A percentile compares a stretch with the other conserved stretches of the same genome.
Conservation (phyloP, 2,329 filamentous ascomycete species). For the Cercospora sesami region DNA sequence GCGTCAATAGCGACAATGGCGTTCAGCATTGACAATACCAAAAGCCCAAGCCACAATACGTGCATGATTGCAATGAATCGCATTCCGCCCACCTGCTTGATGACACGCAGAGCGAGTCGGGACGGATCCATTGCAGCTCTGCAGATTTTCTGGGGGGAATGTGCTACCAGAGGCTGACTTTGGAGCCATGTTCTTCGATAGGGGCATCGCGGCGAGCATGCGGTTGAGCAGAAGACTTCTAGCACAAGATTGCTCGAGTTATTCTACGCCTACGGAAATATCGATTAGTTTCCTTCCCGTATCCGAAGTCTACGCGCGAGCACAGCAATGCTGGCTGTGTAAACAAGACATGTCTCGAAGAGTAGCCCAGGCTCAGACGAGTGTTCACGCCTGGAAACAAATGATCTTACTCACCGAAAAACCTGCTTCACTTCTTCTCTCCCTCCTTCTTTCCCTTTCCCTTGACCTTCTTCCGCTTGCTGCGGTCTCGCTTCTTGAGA, state of each 20-base stretch:
- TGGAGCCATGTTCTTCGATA: not conserved
- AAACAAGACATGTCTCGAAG: not conserved
- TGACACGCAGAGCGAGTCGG: not conserved
- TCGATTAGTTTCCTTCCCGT: not conserved
- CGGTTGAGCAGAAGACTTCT: not conserved
- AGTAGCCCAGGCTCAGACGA: not conserved
- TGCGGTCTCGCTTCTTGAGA: slow-evolving; percentile 90
- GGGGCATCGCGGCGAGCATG: not conserved
- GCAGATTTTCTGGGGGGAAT: not conserved
- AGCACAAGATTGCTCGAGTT: not conserved
- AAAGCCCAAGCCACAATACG: not conserved
- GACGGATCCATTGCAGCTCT: not conserved
- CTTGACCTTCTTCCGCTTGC: slow-evolving; percentile 76
- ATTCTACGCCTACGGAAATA: not conserved
- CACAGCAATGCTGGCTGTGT: not conserved
- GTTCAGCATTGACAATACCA: not conserved
- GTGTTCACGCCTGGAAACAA: not conserved
- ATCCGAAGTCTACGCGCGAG: not conserved
- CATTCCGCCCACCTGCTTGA: not conserved
- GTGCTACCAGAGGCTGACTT: not conserved
- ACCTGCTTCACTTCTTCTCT: slow-evolving; percentile 25
- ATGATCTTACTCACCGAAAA: not conserved
- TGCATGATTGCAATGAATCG: not conserved
- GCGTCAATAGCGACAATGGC: not conserved
- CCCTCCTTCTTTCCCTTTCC: slow-evolving; percentile 65